phyloP scores from a whole-genome alignment of 192 early-diverging fungal genomes.

The Entomortierella beljakovae region DNA sequence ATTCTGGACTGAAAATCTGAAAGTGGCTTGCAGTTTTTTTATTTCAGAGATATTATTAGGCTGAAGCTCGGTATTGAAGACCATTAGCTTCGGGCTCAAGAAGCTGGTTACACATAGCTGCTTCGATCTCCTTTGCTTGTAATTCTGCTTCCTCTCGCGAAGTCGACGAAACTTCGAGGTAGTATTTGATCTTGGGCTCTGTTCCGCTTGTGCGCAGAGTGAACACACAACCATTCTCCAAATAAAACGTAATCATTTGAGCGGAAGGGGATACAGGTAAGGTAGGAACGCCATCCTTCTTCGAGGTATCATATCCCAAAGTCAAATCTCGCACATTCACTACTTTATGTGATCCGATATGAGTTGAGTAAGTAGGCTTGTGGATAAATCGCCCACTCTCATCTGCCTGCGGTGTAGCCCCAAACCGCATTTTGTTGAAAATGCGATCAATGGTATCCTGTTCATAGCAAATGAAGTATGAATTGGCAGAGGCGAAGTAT shows the following conservation, averaged over 20 bases:
- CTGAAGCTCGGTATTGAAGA: constrained; percentile 43
- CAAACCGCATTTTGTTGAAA: constrained; percentile 87
- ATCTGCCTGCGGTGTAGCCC: constrained; percentile 53
- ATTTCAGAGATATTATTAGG: too few species aligned
- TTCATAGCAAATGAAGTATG: constrained; percentile 90
- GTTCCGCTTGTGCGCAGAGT: constrained; percentile 84
- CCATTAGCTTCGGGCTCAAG: constrained; percentile 65
- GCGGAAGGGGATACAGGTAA: constrained; percentile 81
- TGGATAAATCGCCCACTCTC: constrained; percentile 44
- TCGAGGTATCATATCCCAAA: constrained; percentile 84
- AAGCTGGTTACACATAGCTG: constrained; percentile 61
- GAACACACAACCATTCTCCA: constrained; percentile 74
- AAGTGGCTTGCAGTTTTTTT: not conserved
- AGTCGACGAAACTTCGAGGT: constrained; percentile 71
- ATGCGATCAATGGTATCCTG: constrained; percentile 74
- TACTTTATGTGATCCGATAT: constrained; percentile 76
- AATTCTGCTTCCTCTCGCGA: constrained; percentile 62
- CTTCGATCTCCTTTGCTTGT: constrained; percentile 63
- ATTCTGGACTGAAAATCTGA: not conserved
- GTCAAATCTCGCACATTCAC: constrained; percentile 88
- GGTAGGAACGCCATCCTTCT: constrained; percentile 67
- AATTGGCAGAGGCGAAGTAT: constrained; percentile 86
- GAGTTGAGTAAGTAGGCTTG: constrained; percentile 76
- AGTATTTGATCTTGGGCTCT: constrained; percentile 94
- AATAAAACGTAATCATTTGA: constrained; percentile 93